These are phyloP conservation scores for Chalaropsis ovoidea DNA, from an alignment of 2,329 filamentous ascomycete species.

Conservation along the genomic window DNA sequence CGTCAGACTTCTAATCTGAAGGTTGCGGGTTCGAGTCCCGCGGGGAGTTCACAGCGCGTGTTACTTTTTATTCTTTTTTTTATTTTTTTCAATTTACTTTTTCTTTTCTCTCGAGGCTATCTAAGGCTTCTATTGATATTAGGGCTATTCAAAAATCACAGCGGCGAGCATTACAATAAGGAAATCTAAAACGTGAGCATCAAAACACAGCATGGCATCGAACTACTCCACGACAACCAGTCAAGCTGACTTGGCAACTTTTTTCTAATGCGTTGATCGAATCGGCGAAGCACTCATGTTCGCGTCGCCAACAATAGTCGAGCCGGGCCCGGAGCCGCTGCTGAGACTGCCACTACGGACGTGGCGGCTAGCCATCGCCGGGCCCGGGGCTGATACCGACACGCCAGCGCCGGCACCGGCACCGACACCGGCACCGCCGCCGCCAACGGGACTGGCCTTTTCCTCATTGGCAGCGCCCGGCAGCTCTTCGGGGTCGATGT, in stretches of 20 bases:
- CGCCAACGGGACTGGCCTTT: neutral
- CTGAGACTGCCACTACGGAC: conserved; percentile 13
- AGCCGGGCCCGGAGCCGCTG: conserved; percentile 18
- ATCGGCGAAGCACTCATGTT: neutral
- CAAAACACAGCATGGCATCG: too few species aligned
- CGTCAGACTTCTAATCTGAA: conserved; percentile 27
- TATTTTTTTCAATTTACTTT: neutral
- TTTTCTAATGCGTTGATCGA: neutral
- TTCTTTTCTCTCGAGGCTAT: neutral
- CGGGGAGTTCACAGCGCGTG: conserved; percentile 17
- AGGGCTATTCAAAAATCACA: too few species aligned
- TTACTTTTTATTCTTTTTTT: neutral
- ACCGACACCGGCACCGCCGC: neutral
- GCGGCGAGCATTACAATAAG: too few species aligned
- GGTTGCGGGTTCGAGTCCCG: conserved; percentile 26
- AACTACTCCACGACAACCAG: too few species aligned
- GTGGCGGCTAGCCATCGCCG: neutral
- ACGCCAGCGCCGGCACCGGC: too few species aligned
- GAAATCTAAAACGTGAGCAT: too few species aligned
- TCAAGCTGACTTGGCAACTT: too few species aligned
- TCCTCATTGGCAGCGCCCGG: conserved; percentile 18
- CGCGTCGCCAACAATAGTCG: conserved; percentile 22
- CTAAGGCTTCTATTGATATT: too few species aligned
- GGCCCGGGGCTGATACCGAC: neutral
- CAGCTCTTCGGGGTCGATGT: conserved; percentile 46